Percentiles rank a stretch among this genome's conserved stretches.
Evolutionary conservation across 305 asterid species (phyloP).

Genomic region (Rubia balearica): DNA sequence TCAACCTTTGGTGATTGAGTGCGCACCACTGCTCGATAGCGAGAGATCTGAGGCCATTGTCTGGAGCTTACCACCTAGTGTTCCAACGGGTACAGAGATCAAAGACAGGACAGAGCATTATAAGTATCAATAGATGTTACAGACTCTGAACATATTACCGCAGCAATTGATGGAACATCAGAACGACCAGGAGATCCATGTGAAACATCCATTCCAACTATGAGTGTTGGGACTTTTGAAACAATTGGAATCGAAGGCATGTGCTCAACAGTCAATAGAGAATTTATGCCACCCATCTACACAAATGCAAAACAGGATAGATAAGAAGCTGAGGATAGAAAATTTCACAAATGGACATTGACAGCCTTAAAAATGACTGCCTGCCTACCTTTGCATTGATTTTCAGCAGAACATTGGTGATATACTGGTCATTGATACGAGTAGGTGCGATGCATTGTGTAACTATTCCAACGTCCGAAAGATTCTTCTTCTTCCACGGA

Average conservation of each 20-base stretch:
- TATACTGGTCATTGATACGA: constrained; percentile 54
- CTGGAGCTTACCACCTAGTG: constrained; percentile 69
- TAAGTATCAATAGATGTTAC: not conserved
- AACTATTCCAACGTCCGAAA: constrained; percentile 43
- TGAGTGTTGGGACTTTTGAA: constrained; percentile 49
- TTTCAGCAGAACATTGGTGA: constrained; percentile 58
- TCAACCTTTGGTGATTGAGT: constrained; percentile 58
- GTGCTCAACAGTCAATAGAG: constrained; percentile 41
- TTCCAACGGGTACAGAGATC: constrained; percentile 3
- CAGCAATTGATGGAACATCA: constrained; percentile 71
- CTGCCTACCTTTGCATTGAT: constrained; percentile 69
- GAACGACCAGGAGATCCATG: constrained; percentile 75
- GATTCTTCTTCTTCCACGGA: constrained; percentile 62
- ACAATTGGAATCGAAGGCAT: constrained; percentile 32
- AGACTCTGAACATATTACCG: constrained; percentile 28
- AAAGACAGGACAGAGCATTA: not conserved
- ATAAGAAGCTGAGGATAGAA: not conserved
- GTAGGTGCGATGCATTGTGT: constrained; percentile 70
- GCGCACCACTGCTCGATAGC: constrained; percentile 59
- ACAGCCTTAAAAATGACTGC: not conserved
- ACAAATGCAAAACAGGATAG: not conserved
- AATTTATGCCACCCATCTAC: constrained; percentile 78
- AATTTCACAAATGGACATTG: not conserved
- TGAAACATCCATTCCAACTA: constrained; percentile 85
- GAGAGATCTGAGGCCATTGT: constrained; percentile 61